A percentile compares a stretch with the other conserved stretches of the same genome.
These are phyloP conservation scores for Guillardia theta DNA, from an alignment of 78 protist genomes.

Conservation along the genomic window DNA sequence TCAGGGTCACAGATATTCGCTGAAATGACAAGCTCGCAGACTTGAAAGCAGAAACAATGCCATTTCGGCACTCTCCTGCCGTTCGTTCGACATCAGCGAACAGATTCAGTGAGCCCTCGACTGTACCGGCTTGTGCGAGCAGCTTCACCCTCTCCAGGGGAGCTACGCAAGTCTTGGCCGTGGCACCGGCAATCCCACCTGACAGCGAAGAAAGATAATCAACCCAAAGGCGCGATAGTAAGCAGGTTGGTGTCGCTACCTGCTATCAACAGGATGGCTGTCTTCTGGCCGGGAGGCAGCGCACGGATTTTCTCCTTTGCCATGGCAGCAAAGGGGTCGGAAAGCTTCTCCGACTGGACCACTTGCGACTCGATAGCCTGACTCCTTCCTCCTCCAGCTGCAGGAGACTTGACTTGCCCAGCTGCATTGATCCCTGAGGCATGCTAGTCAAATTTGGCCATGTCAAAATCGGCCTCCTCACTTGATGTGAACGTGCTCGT, in stretches of 20 bases:
- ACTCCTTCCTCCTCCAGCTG: no score
- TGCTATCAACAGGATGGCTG: background rate
- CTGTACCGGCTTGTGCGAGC: background rate
- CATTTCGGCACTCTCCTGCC: background rate
- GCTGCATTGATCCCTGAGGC: no score
- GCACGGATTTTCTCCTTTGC: background rate
- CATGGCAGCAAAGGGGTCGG: no score
- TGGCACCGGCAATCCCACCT: background rate
- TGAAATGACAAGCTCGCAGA: no score
- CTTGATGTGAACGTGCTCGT: no score
- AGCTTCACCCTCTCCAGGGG: background rate
- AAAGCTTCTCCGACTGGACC: no score
- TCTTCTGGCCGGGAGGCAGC: background rate
- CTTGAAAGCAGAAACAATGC: background rate
- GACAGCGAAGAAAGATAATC: background rate
- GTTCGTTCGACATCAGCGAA: background rate
- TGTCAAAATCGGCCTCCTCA: no score
- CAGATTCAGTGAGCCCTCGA: background rate
- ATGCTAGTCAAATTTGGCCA: no score
- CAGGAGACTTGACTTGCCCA: no score
- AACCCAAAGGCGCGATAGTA: background rate
- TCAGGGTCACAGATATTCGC: no score
- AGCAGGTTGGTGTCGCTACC: background rate
- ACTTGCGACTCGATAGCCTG: no score
- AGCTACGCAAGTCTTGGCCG: slow-evolving; percentile 1